Evolutionary conservation across 192 early-diverging fungal species (phyloP).

Genomic region (Entrophospora sp.): DNA sequence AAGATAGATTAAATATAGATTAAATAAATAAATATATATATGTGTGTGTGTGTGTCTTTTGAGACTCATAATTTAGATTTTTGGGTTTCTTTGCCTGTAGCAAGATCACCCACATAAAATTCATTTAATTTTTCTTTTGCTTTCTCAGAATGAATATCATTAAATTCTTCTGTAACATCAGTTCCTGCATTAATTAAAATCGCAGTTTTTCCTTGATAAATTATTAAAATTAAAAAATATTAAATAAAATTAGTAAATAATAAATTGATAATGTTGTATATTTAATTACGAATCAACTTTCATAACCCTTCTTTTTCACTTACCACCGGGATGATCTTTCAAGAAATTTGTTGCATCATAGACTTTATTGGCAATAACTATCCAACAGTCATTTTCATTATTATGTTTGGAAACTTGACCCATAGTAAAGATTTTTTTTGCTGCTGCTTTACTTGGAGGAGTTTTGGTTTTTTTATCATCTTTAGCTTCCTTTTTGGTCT

Average conservation of each 20-base stretch:
- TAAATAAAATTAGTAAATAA: too few species aligned
- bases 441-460: not conserved
- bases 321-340: conserved; percentile 83
- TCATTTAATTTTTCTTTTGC: conserved; percentile 65
- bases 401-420: conserved; percentile 62
- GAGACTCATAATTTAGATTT: too few species aligned
- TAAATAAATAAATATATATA: too few species aligned
- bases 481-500: not conserved
- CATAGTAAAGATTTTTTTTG: conserved; percentile 34
- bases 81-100: too few species aligned
- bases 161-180: conserved; percentile 83
- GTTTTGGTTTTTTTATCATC: not conserved
- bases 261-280: too few species aligned
- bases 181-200: conserved; percentile 70
- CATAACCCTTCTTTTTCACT: too few species aligned
- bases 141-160: conserved; percentile 85
- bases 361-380: conserved; percentile 62
- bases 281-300: too few species aligned
- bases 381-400: conserved; percentile 66
- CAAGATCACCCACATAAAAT: conserved; percentile 58
- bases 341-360: conserved; percentile 66
- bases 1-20: too few species aligned
- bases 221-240: too few species aligned
- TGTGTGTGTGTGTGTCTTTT: too few species aligned
- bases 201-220: too few species aligned